A percentile compares a stretch with the other conserved stretches of the same genome.
Conservation (phyloP, 305 asterid genomes). For the Ajuga reptans region DNA sequence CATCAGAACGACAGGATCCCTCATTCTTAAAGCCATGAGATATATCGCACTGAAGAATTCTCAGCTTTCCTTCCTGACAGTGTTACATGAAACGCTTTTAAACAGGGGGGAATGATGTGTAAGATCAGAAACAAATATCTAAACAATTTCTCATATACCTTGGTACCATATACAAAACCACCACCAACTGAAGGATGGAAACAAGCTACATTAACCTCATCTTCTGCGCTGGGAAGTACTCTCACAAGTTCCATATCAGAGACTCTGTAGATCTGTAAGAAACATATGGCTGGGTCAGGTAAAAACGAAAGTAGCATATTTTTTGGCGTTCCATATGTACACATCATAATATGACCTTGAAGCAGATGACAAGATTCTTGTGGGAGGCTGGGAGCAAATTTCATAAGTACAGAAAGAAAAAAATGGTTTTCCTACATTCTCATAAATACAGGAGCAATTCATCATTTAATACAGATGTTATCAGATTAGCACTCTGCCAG, state of each 20-base stretch:
- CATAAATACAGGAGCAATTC: not conserved
- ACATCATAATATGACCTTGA: slow-evolving; percentile 8
- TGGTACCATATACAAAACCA: slow-evolving; percentile 96
- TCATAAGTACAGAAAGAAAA: not conserved
- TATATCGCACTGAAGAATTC: slow-evolving; percentile 68
- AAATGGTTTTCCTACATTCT: not conserved
- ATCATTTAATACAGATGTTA: not conserved
- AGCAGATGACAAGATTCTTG: not conserved
- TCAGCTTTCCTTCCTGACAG: slow-evolving; percentile 84
- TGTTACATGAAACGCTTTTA: slow-evolving; percentile 9
- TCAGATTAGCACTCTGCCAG: not conserved
- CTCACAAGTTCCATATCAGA: slow-evolving; percentile 95
- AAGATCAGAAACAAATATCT: slow-evolving; percentile 10
- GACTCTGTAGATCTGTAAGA: slow-evolving; percentile 70
- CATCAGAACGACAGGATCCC: slow-evolving; percentile 45
- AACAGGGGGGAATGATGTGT: slow-evolving; percentile 2
- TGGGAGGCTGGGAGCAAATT: not conserved
- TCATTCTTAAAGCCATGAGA: slow-evolving; percentile 47
- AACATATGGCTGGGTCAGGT: not conserved
- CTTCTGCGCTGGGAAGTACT: slow-evolving; percentile 94
- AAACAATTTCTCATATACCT: slow-evolving; percentile 35
- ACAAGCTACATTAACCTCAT: slow-evolving; percentile 95
- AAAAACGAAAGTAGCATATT: slow-evolving; percentile 1
- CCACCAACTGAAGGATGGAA: slow-evolving; percentile 93
- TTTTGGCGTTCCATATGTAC: not conserved